phyloP scores from a whole-genome alignment of 176 grass and related monocot genomes.

The Chloris gayana region DNA sequence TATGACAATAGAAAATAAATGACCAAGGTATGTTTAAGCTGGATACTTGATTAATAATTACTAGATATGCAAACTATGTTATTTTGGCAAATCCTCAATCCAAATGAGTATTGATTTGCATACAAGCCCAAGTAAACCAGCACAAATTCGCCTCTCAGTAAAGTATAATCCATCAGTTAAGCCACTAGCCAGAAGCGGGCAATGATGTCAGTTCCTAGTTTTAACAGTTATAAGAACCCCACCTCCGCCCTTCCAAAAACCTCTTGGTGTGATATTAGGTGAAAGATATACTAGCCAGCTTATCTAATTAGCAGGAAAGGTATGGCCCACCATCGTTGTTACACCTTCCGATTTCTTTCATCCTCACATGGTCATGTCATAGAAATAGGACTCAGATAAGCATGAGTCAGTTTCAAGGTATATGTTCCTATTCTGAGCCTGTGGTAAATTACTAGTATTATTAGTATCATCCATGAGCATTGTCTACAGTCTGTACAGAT shows the following conservation, averaged over 20 bases:
- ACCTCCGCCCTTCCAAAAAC: constrained; percentile 7
- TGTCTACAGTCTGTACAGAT: constrained; percentile 13
- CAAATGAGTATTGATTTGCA: not conserved
- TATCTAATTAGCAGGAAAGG: constrained; percentile 26
- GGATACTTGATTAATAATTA: not conserved
- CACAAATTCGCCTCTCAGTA: constrained; percentile 15
- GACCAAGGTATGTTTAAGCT: not conserved
- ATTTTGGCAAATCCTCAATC: not conserved
- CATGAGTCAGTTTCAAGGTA: constrained; percentile 16
- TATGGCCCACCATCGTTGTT: constrained; percentile 15
- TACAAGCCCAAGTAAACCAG: not conserved
- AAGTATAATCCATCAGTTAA: constrained; percentile 15
- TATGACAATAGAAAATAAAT: not conserved
- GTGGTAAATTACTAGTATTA: constrained; percentile 24
- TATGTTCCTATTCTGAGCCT: constrained; percentile 14
- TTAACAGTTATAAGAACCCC: constrained; percentile 18
- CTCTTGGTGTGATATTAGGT: not conserved
- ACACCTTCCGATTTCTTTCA: constrained; percentile 17
- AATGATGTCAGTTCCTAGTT: not conserved
- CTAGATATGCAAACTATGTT: constrained; percentile 3
- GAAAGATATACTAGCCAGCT: not conserved
- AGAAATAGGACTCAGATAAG: constrained; percentile 7
- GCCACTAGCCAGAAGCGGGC: constrained; percentile 3
- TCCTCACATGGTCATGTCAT: constrained; percentile 15
- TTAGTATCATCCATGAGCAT: not conserved